These are phyloP conservation scores for Talaromyces stipitatus DNA, from an alignment of 495 filamentous ascomycete genomes.

Conservation along the genomic window DNA sequence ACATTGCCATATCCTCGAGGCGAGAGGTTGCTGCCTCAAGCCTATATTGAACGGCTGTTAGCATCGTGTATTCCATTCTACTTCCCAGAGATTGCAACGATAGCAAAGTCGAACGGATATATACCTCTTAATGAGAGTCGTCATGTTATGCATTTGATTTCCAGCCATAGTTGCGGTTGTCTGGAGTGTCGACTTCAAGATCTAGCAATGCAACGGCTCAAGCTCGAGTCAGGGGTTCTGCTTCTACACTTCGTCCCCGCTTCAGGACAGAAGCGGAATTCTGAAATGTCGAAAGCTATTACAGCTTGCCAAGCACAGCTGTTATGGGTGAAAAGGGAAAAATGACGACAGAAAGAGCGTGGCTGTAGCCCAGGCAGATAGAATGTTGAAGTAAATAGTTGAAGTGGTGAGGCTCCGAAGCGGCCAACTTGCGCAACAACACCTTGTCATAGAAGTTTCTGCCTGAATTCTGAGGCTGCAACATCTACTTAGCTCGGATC, in stretches of 20 bases:
- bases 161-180: slow-evolving; percentile 36
- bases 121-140: slow-evolving; percentile 96
- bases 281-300: too few relatives aligned
- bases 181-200: neutral
- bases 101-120: neutral
- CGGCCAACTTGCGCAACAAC: neutral
- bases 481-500: too few relatives aligned
- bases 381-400: neutral
- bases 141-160: slow-evolving; percentile 88
- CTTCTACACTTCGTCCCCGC: neutral
- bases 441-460: neutral
- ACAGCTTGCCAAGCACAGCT: too few relatives aligned
- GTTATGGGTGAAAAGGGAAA: too few relatives aligned
- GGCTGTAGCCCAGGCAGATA: too few relatives aligned
- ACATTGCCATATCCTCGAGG: slow-evolving; percentile 88
- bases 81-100: too few relatives aligned
- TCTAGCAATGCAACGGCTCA: neutral
- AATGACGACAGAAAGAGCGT: too few relatives aligned
- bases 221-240: neutral
- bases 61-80: neutral
- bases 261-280: too few relatives aligned
- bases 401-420: neutral
- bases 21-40: slow-evolving; percentile 96
- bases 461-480: neutral
- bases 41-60: slow-evolving; percentile 38